Evolutionary conservation across 192 early-diverging fungal species (phyloP).

Genomic region (Backusella liffmaniae): DNA sequence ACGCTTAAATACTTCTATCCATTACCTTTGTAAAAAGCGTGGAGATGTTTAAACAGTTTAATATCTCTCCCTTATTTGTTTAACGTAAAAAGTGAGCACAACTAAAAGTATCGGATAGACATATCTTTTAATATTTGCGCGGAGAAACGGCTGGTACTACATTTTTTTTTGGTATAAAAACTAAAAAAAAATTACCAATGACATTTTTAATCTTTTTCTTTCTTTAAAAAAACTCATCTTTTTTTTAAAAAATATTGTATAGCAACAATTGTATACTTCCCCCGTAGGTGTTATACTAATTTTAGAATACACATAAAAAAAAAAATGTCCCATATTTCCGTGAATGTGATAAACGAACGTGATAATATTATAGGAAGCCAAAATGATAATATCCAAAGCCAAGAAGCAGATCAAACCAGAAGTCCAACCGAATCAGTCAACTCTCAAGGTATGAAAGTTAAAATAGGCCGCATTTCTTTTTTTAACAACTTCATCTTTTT

Average conservation of each 20-base stretch:
- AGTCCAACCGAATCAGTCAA: background rate
- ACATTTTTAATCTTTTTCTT: background rate
- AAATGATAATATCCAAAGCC: background rate
- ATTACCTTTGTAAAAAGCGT: too few species aligned
- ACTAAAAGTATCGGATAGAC: background rate
- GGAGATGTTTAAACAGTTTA: too few species aligned
- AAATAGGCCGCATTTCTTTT: background rate
- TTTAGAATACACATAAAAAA: background rate
- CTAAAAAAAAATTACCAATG: too few species aligned
- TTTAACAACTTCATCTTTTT: background rate
- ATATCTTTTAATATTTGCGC: background rate
- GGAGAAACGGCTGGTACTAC: background rate
- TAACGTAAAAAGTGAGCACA: background rate
- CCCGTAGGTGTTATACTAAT: background rate
- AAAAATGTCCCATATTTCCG: background rate
- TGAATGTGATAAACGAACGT: slow-evolving; percentile 9
- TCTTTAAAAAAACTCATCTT: too few species aligned
- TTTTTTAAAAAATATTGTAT: too few species aligned
- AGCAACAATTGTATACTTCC: background rate
- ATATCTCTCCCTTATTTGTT: too few species aligned
- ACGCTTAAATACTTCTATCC: too few species aligned
- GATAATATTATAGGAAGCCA: slow-evolving; percentile 7
- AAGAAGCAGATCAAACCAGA: background rate
- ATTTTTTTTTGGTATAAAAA: background rate
- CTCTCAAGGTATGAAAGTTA: background rate